These are phyloP conservation scores for Arachnomyces sp. DNA, from an alignment of 2,329 filamentous ascomycete genomes.

Conservation along the genomic window DNA sequence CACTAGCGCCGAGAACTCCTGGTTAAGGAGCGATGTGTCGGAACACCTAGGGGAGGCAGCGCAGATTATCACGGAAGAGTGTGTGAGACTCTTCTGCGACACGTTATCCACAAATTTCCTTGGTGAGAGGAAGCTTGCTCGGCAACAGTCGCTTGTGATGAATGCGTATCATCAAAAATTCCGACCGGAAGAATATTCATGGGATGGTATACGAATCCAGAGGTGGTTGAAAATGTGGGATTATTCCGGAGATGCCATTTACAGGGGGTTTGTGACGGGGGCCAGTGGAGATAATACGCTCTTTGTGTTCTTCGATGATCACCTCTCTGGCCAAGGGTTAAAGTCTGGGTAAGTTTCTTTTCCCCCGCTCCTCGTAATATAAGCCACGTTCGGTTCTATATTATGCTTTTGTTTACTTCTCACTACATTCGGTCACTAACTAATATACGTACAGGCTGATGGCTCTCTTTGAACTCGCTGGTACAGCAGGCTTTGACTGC, in stretches of 20 bases:
- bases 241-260: slow-evolving; percentile 74
- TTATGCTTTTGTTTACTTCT: neutral
- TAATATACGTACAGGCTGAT: slow-evolving; percentile 55
- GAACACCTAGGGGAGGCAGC: slow-evolving; percentile 75
- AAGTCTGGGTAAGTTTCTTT: slow-evolving; percentile 68
- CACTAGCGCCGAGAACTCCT: slow-evolving; percentile 51
- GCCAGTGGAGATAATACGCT: slow-evolving; percentile 63
- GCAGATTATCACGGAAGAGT: slow-evolving; percentile 96
- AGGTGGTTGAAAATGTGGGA: slow-evolving; percentile 49
- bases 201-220: slow-evolving; percentile 20
- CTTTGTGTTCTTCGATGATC: slow-evolving; percentile 80
- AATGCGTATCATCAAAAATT: slow-evolving; percentile 51
- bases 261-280: slow-evolving; percentile 75
- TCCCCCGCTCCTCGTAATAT: neutral
- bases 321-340: slow-evolving; percentile 65
- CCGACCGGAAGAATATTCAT: slow-evolving; percentile 23
- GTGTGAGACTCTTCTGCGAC: slow-evolving; percentile 99
- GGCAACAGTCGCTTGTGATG: slow-evolving; percentile 78
- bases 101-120: slow-evolving; percentile 87
- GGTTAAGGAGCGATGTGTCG: slow-evolving; percentile 24
- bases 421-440: slow-evolving; percentile 20
- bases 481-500: slow-evolving; percentile 63
- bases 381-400: too few species aligned
- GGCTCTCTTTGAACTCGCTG: slow-evolving; percentile 81
- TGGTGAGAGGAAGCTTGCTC: slow-evolving; percentile 78